Evolutionary conservation across 2,329 filamentous ascomycete genomes (phyloP).

Genomic region (Epichloe hybrida): DNA sequence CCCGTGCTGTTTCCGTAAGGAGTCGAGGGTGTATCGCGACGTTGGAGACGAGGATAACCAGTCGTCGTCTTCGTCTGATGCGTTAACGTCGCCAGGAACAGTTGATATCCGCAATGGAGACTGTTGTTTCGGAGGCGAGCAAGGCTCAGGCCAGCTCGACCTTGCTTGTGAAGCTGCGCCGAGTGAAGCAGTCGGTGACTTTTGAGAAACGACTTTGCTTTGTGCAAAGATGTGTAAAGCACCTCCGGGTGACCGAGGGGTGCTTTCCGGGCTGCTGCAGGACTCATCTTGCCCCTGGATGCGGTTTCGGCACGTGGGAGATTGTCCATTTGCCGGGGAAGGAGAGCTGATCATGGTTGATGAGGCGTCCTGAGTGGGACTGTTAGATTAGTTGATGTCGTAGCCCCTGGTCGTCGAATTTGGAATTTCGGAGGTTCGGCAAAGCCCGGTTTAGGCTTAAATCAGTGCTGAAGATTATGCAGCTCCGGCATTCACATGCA

Average conservation of each 20-base stretch:
- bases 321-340: background rate
- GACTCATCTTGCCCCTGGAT: conserved; percentile 6
- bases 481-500: background rate
- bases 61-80: conserved; percentile 1
- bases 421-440: background rate
- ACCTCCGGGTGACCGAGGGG: background rate
- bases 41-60: background rate
- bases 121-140: background rate
- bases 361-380: conserved; percentile 7
- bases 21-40: conserved; percentile 13
- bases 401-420: conserved; percentile 1
- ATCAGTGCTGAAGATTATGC: background rate
- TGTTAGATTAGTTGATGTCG: conserved; percentile 5
- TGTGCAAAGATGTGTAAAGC: background rate
- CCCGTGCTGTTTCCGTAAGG: conserved; percentile 7
- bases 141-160: background rate
- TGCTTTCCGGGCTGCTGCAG: background rate
- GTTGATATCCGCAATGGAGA: conserved; percentile 1
- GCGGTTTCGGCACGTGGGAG: background rate
- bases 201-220: background rate
- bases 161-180: background rate
- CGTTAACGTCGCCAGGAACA: background rate
- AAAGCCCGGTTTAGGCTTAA: background rate
- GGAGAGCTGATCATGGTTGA: conserved; percentile 14
- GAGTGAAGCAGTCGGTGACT: background rate